A percentile compares a stretch with the other conserved stretches of the same genome.
phyloP scores from a whole-genome alignment of 345 rosid species.

The Gossypioides kirkii region DNA sequence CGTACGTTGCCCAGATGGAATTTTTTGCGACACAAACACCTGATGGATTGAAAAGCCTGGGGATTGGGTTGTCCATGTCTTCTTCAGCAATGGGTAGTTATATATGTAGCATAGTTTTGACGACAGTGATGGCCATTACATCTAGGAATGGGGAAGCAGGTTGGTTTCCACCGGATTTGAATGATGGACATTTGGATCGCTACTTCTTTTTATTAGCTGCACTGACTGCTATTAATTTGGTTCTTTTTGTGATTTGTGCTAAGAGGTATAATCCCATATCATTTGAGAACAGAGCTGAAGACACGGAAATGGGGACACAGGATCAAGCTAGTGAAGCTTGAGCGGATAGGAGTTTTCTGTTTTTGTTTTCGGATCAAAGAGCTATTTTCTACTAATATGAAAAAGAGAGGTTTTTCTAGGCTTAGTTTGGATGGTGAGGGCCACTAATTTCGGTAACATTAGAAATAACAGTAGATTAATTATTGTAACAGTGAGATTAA shows the following conservation, averaged over 20 bases:
- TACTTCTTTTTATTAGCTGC: constrained; percentile 34
- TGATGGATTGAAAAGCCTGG: constrained; percentile 32
- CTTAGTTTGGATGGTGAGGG: too few relatives aligned
- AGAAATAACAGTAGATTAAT: too few relatives aligned
- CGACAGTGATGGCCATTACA: constrained; percentile 28
- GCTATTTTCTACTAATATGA: neutral
- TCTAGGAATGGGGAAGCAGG: constrained; percentile 23
- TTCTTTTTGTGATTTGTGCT: constrained; percentile 7
- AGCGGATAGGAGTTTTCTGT: neutral
- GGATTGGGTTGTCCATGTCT: constrained; percentile 31
- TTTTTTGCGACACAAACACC: constrained; percentile 31
- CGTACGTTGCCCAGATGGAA: constrained; percentile 36
- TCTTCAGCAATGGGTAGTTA: constrained; percentile 32
- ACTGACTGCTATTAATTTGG: constrained; percentile 17
- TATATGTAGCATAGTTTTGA: constrained; percentile 24
- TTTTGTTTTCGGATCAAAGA: too few relatives aligned
- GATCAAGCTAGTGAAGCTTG: constrained; percentile 8
- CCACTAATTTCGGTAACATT: too few relatives aligned
- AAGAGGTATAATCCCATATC: constrained; percentile 20
- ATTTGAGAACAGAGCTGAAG: constrained; percentile 15
- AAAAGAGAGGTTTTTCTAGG: too few relatives aligned
- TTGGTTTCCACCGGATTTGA: constrained; percentile 37
- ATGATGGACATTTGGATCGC: constrained; percentile 34
- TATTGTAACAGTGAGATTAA: too few relatives aligned
- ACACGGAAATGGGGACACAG: neutral